Conservation (phyloP, 2,329 filamentous ascomycete species). For the Fusarium protoensiforme region DNA sequence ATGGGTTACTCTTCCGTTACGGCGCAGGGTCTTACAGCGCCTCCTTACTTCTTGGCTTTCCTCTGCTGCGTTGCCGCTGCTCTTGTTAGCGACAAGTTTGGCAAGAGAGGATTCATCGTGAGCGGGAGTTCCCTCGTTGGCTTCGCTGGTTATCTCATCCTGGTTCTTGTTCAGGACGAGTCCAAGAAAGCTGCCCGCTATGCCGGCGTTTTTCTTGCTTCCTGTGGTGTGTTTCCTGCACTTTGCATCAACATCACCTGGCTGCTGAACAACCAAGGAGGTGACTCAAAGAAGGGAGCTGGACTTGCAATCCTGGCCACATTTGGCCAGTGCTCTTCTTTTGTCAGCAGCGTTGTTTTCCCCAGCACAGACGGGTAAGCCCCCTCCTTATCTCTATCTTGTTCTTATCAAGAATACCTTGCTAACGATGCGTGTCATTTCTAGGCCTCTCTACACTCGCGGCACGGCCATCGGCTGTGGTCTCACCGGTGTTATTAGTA, state of each 20-base stretch:
- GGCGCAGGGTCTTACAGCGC: slow-evolving; percentile 21
- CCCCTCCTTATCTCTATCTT: neutral
- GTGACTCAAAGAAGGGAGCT: slow-evolving; percentile 24
- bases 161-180: slow-evolving; percentile 13
- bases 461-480: slow-evolving; percentile 18
- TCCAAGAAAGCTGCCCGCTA: slow-evolving; percentile 5
- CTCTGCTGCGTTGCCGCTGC: slow-evolving; percentile 14
- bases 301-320: slow-evolving; percentile 18
- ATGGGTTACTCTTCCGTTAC: slow-evolving; percentile 22
- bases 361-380: slow-evolving; percentile 18
- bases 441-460: slow-evolving; percentile 7
- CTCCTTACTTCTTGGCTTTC: slow-evolving; percentile 17
- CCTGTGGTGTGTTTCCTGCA: slow-evolving; percentile 20
- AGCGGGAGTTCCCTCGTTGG: neutral
- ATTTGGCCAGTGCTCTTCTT: slow-evolving; percentile 20
- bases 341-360: slow-evolving; percentile 21
- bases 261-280: slow-evolving; percentile 25
- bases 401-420: neutral
- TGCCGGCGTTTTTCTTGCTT: slow-evolving; percentile 9
- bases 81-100: slow-evolving; percentile 9
- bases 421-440: neutral
- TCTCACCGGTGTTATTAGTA: slow-evolving; percentile 1
- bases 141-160: slow-evolving; percentile 1
- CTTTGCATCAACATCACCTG: slow-evolving; percentile 26
- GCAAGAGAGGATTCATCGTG: slow-evolving; percentile 18